These are phyloP conservation scores for Mollisiaceae sp. DNA, from an alignment of 2,329 filamentous ascomycete species.

Conservation along the genomic window DNA sequence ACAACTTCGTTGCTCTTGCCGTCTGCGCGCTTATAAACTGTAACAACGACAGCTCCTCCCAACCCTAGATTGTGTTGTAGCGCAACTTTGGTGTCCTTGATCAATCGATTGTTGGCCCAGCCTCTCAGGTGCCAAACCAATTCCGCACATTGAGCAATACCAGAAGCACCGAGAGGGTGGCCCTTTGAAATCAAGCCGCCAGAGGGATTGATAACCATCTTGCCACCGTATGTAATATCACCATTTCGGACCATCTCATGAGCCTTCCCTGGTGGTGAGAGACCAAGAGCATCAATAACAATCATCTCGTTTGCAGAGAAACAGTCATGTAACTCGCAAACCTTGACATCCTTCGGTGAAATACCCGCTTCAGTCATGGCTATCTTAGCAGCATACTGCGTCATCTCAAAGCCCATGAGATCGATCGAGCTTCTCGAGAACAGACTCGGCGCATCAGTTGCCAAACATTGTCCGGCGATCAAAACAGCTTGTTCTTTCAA, in stretches of 20 bases:
- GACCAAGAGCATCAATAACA: slow-evolving; percentile 82
- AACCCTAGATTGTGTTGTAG: slow-evolving; percentile 94
- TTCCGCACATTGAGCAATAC: slow-evolving; percentile 95
- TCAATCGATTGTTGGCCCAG: slow-evolving; percentile 89
- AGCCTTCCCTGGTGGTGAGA: slow-evolving; percentile 80
- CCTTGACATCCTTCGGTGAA: slow-evolving; percentile 71
- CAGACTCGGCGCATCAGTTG: slow-evolving; percentile 81
- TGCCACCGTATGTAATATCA: slow-evolving; percentile 85
- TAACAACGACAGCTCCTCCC: slow-evolving; percentile 88
- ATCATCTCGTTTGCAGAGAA: slow-evolving; percentile 96
- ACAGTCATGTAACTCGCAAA: slow-evolving; percentile 95
- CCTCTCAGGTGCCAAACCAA: slow-evolving; percentile 94
- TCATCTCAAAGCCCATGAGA: slow-evolving; percentile 89
- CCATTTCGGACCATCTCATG: slow-evolving; percentile 87
- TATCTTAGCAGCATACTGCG: slow-evolving; percentile 66
- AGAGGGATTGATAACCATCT: slow-evolving; percentile 86
- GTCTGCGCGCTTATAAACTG: slow-evolving; percentile 86
- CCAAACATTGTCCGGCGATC: slow-evolving; percentile 85
- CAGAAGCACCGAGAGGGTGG: slow-evolving; percentile 90
- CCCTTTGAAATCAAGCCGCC: slow-evolving; percentile 96
- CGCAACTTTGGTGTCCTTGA: slow-evolving; percentile 70
- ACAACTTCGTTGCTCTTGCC: slow-evolving; percentile 69
- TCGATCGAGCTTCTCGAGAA: slow-evolving; percentile 86
- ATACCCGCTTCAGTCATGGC: slow-evolving; percentile 79
- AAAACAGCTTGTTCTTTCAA: slow-evolving; percentile 82